Base-by-base conservation (phyloP, 352 stramenopile genomes). In the Globisporangium cystogenes region DNA sequence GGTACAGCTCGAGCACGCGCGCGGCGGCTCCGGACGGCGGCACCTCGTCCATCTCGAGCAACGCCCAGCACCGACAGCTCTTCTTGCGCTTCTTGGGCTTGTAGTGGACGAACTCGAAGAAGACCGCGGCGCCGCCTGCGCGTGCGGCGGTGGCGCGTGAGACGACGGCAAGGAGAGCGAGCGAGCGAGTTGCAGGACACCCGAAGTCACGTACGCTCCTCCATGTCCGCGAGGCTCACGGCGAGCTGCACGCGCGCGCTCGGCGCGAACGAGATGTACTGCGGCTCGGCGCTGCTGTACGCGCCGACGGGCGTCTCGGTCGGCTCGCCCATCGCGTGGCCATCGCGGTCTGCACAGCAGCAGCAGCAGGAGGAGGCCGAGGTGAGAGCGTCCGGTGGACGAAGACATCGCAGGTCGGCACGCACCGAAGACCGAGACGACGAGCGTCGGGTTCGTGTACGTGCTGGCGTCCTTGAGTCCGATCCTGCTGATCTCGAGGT, bases 11-110 rank as follows among this genome's bases (percentile, higher is more conserved):
- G 18, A 90, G 65, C 20, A 72, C 70, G 2, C 73, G 70, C 5
- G 7, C 31, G 33, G 7, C 44, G 35, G 21, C 27, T 21, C 27
- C 27, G n/a, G 47, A 29, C 21, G 18, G 35, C 5, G n/a, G 26
- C 29, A 90, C 52, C 51, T 90, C 78, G 56, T 90, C 78, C 76
- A 87, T 62, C 62, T 90, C 78, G 8, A 90, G 58, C 31, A 90
- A 45, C 6, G 78, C 62, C 78, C 78, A 90, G 68, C 78, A 90
- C 24, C 78, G 76, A 16, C 77, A 86, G 50, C 75, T 87, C 43
- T 90, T 84, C 48, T 87, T 90, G 46, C 76, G 74, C 54, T 87
- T 90, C 63, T 84, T 86, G 16, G 72, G 54, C 41, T 90, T 90
- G 65, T 86, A 90, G 64, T 90, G 78, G 48, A 78, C 78, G 46